Evolutionary conservation across 495 filamentous ascomycete genomes (phyloP).

Genomic region (Apiosordaria backusii): DNA sequence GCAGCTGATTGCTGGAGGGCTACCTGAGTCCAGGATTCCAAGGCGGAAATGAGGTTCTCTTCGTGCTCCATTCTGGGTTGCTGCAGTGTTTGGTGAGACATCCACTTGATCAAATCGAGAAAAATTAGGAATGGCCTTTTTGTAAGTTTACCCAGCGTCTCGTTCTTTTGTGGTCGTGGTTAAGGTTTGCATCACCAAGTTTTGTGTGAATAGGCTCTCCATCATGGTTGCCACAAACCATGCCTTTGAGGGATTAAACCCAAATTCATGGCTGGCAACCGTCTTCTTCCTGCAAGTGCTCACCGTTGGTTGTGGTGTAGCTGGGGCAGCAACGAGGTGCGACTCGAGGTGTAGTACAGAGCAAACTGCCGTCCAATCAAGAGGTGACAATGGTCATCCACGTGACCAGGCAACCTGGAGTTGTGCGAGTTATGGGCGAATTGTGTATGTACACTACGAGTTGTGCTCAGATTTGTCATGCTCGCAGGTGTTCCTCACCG

Average conservation of each 20-base stretch:
- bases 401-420: not conserved
- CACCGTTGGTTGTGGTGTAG: not conserved
- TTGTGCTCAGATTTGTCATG: not conserved
- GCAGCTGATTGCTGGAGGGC: too few relatives aligned
- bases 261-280: not conserved
- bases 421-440: too few relatives aligned
- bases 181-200: too few relatives aligned
- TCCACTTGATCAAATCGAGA: too few relatives aligned
- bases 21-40: too few relatives aligned
- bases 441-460: not conserved
- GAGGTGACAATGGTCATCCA: not conserved
- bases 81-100: too few relatives aligned
- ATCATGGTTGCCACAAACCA: not conserved
- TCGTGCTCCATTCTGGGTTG: too few relatives aligned
- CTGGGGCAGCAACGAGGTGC: not conserved
- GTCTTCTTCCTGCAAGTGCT: not conserved
- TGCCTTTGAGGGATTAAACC: not conserved
- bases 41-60: too few relatives aligned
- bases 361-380: not conserved
- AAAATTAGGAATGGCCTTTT: too few relatives aligned
- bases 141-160: too few relatives aligned
- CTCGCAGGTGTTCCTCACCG: not conserved
- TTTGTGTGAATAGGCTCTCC: not conserved
- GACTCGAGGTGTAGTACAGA: not conserved
- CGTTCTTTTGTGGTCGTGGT: too few relatives aligned